Base-by-base conservation (phyloP, 208 protist species). In the Leptomonas pyrrhocoris region DNA sequence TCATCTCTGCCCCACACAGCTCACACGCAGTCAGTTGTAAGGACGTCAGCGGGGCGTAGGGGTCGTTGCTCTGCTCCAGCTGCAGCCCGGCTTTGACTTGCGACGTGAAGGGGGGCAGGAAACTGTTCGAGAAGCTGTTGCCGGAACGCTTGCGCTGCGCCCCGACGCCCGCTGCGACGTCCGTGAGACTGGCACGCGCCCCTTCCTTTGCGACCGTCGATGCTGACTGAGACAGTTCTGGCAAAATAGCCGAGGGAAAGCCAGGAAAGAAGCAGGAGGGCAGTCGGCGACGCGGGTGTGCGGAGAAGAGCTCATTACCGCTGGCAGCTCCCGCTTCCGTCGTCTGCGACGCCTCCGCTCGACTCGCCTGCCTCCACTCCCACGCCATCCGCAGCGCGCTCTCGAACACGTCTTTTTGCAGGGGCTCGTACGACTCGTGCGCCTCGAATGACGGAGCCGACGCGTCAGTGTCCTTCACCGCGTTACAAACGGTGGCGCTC, bases 311-410 rank as follows among this genome's bases (percentile, higher is more conserved):
- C 50, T 62, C 21, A 53, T 13, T 28, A 13, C 21, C 15, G 48
- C 48, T 53, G 23, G 19, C 11, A 9, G 28, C 49, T 3, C 16
- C 28, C 23, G 7, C 58, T 4, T 64, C 45, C 23, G 19, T 7
- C 28, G 43, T 27, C 16, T 50, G 45, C 25, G 28, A 45, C 9
- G 58, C 40, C 21, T 65, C 60, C 1, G 27, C 46, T 2, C 60
- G 25, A 13, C 15, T 23, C 46, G 28, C 55, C 60, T 36, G 30
- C 46, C 23, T 53, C 60, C 23, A 55, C 46, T 43, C 60, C 60
- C 60, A 65, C n/a, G 60, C 45, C 60, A 43, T 53, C 2, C 60
- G 46, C 45, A 53, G 60, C 60, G 60, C 45, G 46, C 60, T 55
- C 8, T 65, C 46, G 19, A 65, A 43, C 6, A 55, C 60, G n/a